phyloP scores from a whole-genome alignment of 371 early-diverging fungal genomes.

The Saksenaea oblongispora region DNA sequence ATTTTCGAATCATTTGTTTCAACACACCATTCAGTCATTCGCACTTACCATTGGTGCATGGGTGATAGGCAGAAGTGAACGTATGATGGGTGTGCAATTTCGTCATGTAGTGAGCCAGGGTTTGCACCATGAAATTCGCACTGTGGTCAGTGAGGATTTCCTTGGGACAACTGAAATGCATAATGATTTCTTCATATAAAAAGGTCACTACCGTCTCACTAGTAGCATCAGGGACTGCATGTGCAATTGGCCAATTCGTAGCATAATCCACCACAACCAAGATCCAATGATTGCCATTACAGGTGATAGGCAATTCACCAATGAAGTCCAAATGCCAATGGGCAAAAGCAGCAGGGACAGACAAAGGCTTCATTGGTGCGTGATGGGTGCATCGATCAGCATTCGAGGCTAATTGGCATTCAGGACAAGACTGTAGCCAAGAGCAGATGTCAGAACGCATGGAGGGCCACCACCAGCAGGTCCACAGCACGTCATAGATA shows the following conservation, averaged over 20 bases:
- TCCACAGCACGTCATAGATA: conserved; percentile 9
- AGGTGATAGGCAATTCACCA: conserved; percentile 19
- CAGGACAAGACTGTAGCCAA: conserved; percentile 17
- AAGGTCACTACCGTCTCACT: conserved; percentile 33
- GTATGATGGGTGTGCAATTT: conserved; percentile 11
- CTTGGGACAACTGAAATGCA: conserved; percentile 30
- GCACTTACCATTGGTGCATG: conserved; percentile 22
- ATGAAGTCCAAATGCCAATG: too few species aligned
- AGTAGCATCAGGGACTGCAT: conserved; percentile 32
- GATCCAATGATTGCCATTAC: conserved; percentile 15
- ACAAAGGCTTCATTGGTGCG: conserved; percentile 8
- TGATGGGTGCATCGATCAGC: too few species aligned
- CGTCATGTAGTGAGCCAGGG: conserved; percentile 5
- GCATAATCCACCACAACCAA: conserved; percentile 40
- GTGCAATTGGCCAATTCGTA: conserved; percentile 38
- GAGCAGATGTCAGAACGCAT: conserved; percentile 11
- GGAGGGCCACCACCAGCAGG: conserved; percentile 15
- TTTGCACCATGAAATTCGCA: conserved; percentile 23
- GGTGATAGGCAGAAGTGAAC: conserved; percentile 22
- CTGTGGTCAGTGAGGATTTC: conserved; percentile 42
- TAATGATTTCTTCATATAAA: conserved; percentile 33
- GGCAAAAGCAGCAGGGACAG: too few species aligned
- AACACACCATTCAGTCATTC: conserved; percentile 18
- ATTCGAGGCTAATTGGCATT: conserved; percentile 10
- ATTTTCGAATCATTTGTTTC: conserved; percentile 21